phyloP scores from a whole-genome alignment of 1,284 basidiomycete genomes.

The Puccinia hordei region DNA sequence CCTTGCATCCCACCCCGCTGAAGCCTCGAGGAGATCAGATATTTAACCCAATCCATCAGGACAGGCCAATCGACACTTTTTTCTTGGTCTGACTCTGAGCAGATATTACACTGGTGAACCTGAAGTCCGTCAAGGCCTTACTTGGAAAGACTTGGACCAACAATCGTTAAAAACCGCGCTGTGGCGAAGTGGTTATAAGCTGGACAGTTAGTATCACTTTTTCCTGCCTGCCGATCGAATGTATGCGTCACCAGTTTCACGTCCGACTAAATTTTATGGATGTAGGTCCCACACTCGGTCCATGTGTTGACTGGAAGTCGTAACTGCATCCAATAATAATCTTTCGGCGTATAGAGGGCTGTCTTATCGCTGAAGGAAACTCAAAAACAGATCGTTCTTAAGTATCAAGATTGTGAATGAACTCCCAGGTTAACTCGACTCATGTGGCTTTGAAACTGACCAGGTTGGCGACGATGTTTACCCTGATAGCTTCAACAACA shows the following conservation, averaged over 20 bases:
- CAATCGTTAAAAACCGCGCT: neutral
- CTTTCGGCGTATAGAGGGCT: no score
- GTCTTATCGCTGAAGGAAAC: neutral
- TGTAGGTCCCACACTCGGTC: no score
- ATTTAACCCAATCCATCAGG: no score
- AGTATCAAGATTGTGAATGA: slow-evolving; percentile 2
- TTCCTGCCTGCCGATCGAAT: neutral
- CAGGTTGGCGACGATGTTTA: neutral
- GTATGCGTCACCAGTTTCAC: neutral
- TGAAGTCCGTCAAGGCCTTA: no score
- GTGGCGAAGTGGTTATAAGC: neutral
- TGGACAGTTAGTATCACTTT: neutral
- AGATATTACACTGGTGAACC: no score
- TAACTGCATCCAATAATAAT: no score
- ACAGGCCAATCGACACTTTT: no score
- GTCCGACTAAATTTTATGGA: neutral
- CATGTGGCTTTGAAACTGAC: neutral
- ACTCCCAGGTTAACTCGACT: neutral
- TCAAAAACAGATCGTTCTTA: neutral
- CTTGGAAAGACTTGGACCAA: neutral
- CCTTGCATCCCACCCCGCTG: no score
- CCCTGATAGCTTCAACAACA: neutral
- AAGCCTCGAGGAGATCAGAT: no score
- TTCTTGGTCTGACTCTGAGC: no score
- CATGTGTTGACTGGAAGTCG: neutral